These are phyloP conservation scores for Myxozyma geophila DNA, from an alignment of 805 yeast genomes.

Conservation along the genomic window DNA sequence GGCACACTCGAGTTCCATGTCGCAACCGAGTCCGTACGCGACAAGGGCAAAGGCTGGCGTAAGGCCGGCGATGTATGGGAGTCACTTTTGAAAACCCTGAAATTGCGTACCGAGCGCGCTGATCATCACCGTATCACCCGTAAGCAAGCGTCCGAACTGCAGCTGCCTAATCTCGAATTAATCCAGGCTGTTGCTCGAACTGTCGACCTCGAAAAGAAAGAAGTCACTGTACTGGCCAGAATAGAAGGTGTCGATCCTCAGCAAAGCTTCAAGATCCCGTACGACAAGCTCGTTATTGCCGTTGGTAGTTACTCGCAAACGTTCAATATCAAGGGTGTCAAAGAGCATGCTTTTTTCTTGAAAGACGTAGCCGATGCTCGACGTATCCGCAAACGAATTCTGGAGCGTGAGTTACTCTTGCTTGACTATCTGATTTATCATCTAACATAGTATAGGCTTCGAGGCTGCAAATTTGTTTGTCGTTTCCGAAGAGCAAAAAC, in stretches of 20 bases:
- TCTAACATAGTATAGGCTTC: slow-evolving; percentile 45
- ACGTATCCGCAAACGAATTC: slow-evolving; percentile 58
- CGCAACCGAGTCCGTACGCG: slow-evolving; percentile 64
- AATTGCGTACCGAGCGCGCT: background rate
- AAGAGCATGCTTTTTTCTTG: slow-evolving; percentile 59
- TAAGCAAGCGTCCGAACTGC: slow-evolving; percentile 12
- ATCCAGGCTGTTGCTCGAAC: slow-evolving; percentile 28
- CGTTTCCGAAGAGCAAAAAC: slow-evolving; percentile 64
- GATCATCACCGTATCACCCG: slow-evolving; percentile 7
- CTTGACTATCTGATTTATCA: background rate
- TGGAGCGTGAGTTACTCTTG: slow-evolving; percentile 41
- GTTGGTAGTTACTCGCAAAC: slow-evolving; percentile 71
- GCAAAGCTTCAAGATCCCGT: slow-evolving; percentile 59
- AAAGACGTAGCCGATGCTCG: slow-evolving; percentile 71
- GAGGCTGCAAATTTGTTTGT: slow-evolving; percentile 70
- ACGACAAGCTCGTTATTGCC: slow-evolving; percentile 68
- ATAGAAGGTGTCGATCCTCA: slow-evolving; percentile 19
- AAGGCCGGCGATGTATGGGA: slow-evolving; percentile 13
- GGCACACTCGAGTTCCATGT: slow-evolving; percentile 71
- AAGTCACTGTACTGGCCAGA: slow-evolving; percentile 18
- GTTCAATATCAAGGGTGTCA: slow-evolving; percentile 67
- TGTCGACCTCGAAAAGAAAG: slow-evolving; percentile 16
- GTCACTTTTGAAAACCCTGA: background rate
- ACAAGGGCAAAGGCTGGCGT: slow-evolving; percentile 57
- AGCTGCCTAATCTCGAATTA: slow-evolving; percentile 21